Conservation (phyloP, 306 rosid species). For the Cicer arietinum region DNA sequence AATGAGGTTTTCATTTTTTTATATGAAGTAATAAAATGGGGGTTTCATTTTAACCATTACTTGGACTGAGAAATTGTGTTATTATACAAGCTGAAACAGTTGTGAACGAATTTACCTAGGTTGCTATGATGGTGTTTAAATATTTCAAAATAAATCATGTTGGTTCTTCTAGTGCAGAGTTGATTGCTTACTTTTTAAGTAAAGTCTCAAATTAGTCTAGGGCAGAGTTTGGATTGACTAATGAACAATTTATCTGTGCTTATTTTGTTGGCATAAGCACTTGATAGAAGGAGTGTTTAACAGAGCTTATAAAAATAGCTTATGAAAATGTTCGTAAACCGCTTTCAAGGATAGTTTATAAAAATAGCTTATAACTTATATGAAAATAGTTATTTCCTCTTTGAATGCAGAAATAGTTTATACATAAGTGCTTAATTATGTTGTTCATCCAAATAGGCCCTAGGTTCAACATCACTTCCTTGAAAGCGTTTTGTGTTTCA, state of each 20-base stretch:
- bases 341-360: background rate
- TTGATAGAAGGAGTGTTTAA: too few relatives aligned
- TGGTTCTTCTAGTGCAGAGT: background rate
- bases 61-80: background rate
- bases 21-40: background rate
- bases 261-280: too few relatives aligned
- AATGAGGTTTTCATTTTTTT: background rate
- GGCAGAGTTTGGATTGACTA: too few relatives aligned
- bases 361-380: background rate
- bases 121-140: background rate
- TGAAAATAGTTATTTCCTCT: background rate
- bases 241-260: too few relatives aligned
- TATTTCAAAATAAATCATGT: background rate
- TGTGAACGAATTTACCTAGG: background rate
- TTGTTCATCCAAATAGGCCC: background rate
- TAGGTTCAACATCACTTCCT: background rate
- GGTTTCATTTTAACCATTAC: background rate
- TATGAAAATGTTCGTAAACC: too few relatives aligned
- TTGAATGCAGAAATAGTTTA: too few relatives aligned
- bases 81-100: background rate
- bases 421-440: background rate
- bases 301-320: too few relatives aligned
- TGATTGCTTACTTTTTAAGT: background rate
- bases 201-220: background rate
- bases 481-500: background rate